A percentile compares a stretch with the other conserved stretches of the same genome.
Conservation (phyloP, 192 early-diverging fungal species). For the Coemansia reversa region DNA sequence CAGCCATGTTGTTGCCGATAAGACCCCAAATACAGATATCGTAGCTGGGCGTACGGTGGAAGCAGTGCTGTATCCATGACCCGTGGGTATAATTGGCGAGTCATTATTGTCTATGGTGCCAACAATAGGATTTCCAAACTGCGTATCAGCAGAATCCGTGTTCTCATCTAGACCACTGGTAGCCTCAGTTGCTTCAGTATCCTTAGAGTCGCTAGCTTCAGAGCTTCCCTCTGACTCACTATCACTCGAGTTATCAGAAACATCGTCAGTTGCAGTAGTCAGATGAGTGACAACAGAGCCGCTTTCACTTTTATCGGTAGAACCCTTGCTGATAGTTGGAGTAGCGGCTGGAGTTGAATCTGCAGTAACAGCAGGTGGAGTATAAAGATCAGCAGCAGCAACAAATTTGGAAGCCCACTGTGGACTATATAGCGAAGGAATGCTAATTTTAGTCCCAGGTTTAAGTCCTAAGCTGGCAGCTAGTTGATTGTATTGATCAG, state of each 20-base stretch:
- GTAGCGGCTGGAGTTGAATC: background rate
- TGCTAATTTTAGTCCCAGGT: constrained; percentile 19
- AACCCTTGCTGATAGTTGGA: background rate
- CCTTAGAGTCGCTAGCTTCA: background rate
- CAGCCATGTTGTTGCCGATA: background rate
- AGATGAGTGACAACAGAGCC: too few species aligned
- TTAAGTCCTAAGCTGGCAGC: constrained; percentile 35
- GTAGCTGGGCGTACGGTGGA: background rate
- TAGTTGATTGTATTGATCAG: constrained; percentile 33
- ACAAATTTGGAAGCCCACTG: constrained; percentile 49
- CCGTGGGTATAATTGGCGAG: constrained; percentile 33
- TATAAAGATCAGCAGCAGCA: constrained; percentile 37
- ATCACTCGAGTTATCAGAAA: background rate
- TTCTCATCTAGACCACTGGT: constrained; percentile 15
- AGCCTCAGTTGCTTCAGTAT: background rate
- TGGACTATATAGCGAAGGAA: constrained; percentile 35
- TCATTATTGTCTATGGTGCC: constrained; percentile 23
- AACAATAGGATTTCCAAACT: constrained; percentile 47
- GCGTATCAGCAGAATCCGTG: background rate
- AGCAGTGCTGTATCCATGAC: constrained; percentile 36
- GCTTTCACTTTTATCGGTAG: background rate
- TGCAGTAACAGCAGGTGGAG: constrained; percentile 16
- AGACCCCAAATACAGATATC: background rate
- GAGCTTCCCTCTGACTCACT: background rate
- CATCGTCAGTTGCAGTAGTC: background rate